Evolutionary conservation across 495 filamentous ascomycete genomes (phyloP).

Genomic region (Clohesyomyces aquaticus): DNA sequence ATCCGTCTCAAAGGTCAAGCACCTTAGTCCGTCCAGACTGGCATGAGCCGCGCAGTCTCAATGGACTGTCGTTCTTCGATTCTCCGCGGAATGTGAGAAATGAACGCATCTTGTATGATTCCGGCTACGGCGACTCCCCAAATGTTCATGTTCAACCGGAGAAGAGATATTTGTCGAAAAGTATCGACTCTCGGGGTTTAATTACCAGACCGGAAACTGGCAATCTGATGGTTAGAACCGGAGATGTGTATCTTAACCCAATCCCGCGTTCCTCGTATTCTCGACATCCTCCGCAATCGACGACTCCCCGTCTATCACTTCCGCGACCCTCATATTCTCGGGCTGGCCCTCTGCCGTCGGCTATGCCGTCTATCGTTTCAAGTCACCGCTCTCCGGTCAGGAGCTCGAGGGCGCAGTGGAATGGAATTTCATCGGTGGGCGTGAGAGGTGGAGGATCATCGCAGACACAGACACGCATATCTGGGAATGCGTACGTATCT

Average conservation of each 20-base stretch:
- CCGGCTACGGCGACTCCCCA: not conserved
- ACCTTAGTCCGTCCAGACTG: slow-evolving; percentile 5
- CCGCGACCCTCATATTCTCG: slow-evolving; percentile 13
- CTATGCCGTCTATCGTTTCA: slow-evolving; percentile 13
- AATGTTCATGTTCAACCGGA: not conserved
- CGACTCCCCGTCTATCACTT: slow-evolving; percentile 5
- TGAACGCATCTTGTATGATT: slow-evolving; percentile 14
- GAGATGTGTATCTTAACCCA: not conserved
- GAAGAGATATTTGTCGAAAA: slow-evolving; percentile 1
- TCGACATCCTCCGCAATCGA: not conserved
- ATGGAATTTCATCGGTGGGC: not conserved
- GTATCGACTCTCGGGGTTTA: slow-evolving; percentile 20
- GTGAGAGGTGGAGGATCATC: slow-evolving; percentile 26
- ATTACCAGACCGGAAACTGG: slow-evolving; percentile 12
- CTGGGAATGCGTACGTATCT: too few relatives aligned
- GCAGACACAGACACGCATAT: too few relatives aligned
- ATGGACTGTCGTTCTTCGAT: slow-evolving; percentile 40
- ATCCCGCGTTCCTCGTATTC: not conserved
- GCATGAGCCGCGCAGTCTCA: slow-evolving; percentile 31
- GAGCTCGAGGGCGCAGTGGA: not conserved
- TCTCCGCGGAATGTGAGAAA: slow-evolving; percentile 23
- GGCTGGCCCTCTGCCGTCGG: slow-evolving; percentile 18
- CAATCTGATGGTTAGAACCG: not conserved
- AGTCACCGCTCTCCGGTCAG: not conserved
- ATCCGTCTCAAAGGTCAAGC: slow-evolving; percentile 18